A percentile compares a stretch with the other conserved stretches of the same genome.
Evolutionary conservation across 352 stramenopile species (phyloP).

Genomic region (Pythium scleroteichum): DNA sequence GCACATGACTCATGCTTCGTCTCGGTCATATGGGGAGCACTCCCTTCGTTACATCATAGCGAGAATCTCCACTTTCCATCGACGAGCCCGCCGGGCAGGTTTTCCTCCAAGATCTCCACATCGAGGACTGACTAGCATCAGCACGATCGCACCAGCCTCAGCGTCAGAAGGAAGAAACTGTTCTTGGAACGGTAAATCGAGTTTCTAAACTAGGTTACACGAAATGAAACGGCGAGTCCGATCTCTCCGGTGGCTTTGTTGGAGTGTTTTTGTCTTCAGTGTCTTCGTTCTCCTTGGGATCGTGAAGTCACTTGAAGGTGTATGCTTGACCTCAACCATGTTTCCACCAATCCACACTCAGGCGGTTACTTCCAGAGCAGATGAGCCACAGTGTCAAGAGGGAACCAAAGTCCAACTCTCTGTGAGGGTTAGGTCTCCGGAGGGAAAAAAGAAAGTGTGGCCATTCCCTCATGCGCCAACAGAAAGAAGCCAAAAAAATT

Average conservation of each 20-base stretch:
- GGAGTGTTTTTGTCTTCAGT: constrained; percentile 4
- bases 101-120: no score
- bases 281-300: constrained; percentile 11
- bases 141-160: no score
- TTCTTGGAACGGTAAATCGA: neutral
- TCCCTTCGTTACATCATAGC: constrained; percentile 14
- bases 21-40: neutral
- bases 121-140: no score
- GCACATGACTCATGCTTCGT: constrained; percentile 8
- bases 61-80: constrained; percentile 7
- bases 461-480: constrained; percentile 21
- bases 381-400: constrained; percentile 16
- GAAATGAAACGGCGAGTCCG: constrained; percentile 1
- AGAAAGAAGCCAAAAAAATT: constrained; percentile 21
- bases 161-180: neutral
- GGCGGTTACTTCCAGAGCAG: constrained; percentile 22
- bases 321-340: constrained; percentile 2
- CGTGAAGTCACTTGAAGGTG: constrained; percentile 29
- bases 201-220: neutral
- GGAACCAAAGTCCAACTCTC: constrained; percentile 21
- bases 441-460: constrained; percentile 32
- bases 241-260: neutral
- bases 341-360: constrained; percentile 21
- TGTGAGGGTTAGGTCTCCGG: constrained; percentile 10
- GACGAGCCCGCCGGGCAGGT: neutral